phyloP scores from a whole-genome alignment of 768 basidiomycete genomes.

The Pleurotus djamor region DNA sequence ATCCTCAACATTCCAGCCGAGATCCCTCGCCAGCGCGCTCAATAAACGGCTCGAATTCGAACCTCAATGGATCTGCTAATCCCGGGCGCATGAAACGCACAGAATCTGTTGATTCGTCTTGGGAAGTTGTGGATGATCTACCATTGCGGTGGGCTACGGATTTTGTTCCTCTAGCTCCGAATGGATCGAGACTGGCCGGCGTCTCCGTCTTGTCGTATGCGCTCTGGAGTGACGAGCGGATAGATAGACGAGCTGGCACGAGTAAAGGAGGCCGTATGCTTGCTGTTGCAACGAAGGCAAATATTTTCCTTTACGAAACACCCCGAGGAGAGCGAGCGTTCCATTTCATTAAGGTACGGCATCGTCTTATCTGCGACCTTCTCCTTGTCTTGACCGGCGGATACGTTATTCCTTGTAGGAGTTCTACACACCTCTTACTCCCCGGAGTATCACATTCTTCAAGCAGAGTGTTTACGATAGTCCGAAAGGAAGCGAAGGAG shows the following conservation, averaged over 20 bases:
- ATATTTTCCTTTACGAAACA: conserved; percentile 77
- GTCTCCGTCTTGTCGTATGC: conserved; percentile 64
- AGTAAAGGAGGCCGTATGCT: conserved; percentile 47
- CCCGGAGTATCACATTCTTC: conserved; percentile 68
- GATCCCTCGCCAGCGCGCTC: not conserved
- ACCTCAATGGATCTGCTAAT: not conserved
- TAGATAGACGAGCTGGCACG: conserved; percentile 26
- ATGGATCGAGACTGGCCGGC: conserved; percentile 61
- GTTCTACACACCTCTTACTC: conserved; percentile 75
- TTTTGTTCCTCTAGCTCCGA: conserved; percentile 72
- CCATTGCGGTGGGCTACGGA: conserved; percentile 87
- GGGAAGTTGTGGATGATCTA: conserved; percentile 75
- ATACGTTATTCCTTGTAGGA: conserved; percentile 45
- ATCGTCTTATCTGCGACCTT: too few relatives aligned
- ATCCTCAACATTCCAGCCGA: conserved; percentile 1
- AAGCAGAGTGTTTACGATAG: conserved; percentile 63
- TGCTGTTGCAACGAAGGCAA: conserved; percentile 73
- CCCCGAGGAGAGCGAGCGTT: conserved; percentile 83
- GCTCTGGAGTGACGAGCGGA: conserved; percentile 60
- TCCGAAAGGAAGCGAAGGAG: conserved; percentile 36
- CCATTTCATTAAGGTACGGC: conserved; percentile 69
- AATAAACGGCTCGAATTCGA: not conserved
- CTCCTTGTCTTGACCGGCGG: too few relatives aligned
- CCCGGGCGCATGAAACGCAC: not conserved
- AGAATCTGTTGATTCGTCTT: conserved; percentile 44